Conservation (phyloP, 371 early-diverging fungal species). For the Furculomyces boomerangus region DNA sequence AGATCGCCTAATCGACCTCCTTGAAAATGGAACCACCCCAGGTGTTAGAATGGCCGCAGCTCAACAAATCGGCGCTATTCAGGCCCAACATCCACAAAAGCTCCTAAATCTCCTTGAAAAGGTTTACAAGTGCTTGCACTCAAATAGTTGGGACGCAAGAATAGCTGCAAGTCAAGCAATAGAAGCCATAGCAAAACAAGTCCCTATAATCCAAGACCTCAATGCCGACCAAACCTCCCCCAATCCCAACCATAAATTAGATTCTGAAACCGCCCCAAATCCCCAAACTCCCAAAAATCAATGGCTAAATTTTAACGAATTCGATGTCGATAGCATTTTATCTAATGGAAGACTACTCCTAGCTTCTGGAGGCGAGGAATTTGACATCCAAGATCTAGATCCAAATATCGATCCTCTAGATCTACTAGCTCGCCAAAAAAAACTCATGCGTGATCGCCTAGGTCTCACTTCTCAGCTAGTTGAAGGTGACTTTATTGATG, state of each 20-base stretch:
- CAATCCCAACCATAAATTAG: background rate
- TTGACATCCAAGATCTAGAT: slow-evolving; percentile 55
- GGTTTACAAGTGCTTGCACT: slow-evolving; percentile 55
- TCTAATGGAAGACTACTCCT: slow-evolving; percentile 63
- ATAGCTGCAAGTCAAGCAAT: slow-evolving; percentile 83
- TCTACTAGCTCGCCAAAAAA: slow-evolving; percentile 62
- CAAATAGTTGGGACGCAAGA: slow-evolving; percentile 90
- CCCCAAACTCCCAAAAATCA: background rate
- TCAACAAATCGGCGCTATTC: slow-evolving; percentile 84
- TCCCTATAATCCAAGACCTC: slow-evolving; percentile 33
- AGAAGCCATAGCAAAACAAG: slow-evolving; percentile 74
- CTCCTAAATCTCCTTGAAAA: slow-evolving; percentile 69
- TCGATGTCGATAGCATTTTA: slow-evolving; percentile 69
- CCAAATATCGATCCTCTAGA: slow-evolving; percentile 62
- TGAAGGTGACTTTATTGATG: slow-evolving; percentile 40
- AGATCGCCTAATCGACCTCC: slow-evolving; percentile 77
- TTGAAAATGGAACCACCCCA: slow-evolving; percentile 85
- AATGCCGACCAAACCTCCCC: background rate
- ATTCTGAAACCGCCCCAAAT: background rate
- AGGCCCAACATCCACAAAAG: slow-evolving; percentile 84
- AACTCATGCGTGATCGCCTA: slow-evolving; percentile 62
- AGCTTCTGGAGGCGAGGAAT: slow-evolving; percentile 79
- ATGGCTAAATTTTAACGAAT: slow-evolving; percentile 43
- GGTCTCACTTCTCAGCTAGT: slow-evolving; percentile 80
- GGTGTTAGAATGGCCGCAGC: slow-evolving; percentile 81